Evolutionary conservation across 768 basidiomycete genomes (phyloP), one percentile per base, ranked within the genome.

Genomic region (Auriscalpium microsporum): DNA sequence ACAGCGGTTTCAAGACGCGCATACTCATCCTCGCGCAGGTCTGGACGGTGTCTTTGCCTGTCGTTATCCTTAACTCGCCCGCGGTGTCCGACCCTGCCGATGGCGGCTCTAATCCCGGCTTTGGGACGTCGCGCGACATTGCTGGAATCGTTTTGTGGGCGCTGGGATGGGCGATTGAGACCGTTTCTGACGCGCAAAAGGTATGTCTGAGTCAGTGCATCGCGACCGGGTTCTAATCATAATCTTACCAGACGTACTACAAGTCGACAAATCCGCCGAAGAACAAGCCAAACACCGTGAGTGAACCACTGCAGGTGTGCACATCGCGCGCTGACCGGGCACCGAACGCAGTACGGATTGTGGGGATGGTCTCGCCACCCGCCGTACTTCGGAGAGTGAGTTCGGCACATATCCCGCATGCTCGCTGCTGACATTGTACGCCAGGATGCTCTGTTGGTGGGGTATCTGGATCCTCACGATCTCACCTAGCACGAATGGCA

Each of bases 361-460:
- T 81, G 81, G 81, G 69, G 64, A 11, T 82, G 76, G 74, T 78
- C 79, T 21, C 75, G 84, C 4, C 83, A 87, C 60, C 84, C 85
- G 17, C 81, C 83, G 1, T 87, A 86, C 64, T 85, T 86, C 61
- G 84, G 84, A 63, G 85, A 87, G 79, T 83, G 69, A 64, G 75
- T 73, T 56, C 8, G 21, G 46, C 34, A 28, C 19, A 3, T 10
- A 13, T 7, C 38, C 45, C 44, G 21, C 8, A 4, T 36, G 62
- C 28, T 60, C 14, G 28, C 58, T 56, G 17, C 17, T 34, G 4
- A 2, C 21, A 23, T 17, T n/a, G 13, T 28, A 1, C 57, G 28
- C 28, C 28, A 80, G 79, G 64, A 83, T 81, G 53, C 65, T 81
- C 56, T 82, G 79, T 61, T 83, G 81, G 80, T 83, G 81, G 81